Evolutionary conservation across 371 early-diverging fungal species (phyloP).

Genomic region (Mucor circinelloides): DNA sequence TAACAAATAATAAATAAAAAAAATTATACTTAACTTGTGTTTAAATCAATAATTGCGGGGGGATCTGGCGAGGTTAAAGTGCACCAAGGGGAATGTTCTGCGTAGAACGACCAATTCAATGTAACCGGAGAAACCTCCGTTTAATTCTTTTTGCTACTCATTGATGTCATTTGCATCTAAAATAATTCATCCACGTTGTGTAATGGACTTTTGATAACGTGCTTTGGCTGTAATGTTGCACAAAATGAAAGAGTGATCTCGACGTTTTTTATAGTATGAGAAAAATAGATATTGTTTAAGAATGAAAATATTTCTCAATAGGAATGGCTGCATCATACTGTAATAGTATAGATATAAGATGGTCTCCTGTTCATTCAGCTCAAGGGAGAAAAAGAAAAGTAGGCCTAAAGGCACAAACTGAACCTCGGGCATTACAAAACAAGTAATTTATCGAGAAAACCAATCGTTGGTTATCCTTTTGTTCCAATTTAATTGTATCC

Average conservation of each 20-base stretch:
- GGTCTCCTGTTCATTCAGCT: no score
- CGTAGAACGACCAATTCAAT: not conserved
- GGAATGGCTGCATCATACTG: no score
- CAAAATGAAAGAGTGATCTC: not conserved
- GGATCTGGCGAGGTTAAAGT: not conserved
- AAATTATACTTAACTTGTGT: not conserved
- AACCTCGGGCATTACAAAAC: slow-evolving; percentile 1
- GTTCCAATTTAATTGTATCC: not conserved
- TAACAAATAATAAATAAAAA: not conserved
- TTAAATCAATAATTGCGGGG: not conserved
- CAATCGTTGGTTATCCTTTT: not conserved
- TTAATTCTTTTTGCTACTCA: not conserved
- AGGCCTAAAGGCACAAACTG: not conserved
- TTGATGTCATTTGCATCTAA: not conserved
- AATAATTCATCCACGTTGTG: not conserved
- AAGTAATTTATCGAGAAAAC: not conserved
- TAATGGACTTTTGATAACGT: not conserved
- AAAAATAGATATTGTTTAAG: not conserved
- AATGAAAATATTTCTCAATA: not conserved
- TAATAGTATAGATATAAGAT: no score
- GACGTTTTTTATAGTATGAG: not conserved
- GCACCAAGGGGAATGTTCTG: not conserved
- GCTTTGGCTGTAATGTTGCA: not conserved
- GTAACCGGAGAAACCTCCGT: not conserved
- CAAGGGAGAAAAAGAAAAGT: not conserved